Evolutionary conservation across 495 filamentous ascomycete species (phyloP).

Genomic region (Penicillium tannophilum): DNA sequence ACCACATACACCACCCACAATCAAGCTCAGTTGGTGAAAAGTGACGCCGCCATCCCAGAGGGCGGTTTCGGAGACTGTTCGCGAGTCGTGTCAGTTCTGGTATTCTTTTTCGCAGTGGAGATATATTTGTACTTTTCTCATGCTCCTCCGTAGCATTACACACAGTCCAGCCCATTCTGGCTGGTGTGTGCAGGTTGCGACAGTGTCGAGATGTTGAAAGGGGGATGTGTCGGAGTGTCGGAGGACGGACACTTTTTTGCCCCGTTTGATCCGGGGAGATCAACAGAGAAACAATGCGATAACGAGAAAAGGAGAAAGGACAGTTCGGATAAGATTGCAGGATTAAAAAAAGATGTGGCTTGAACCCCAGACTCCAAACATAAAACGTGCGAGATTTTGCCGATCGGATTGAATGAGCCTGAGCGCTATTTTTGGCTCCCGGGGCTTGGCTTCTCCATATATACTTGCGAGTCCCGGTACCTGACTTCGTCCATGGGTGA

Average conservation of each 20-base stretch:
- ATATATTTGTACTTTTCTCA: conserved; percentile 38
- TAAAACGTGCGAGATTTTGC: conserved; percentile 8
- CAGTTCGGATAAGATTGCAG: background rate
- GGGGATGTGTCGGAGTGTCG: background rate
- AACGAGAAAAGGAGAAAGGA: background rate
- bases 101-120: background rate
- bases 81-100: conserved; percentile 13
- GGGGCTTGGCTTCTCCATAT: background rate
- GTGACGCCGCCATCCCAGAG: conserved; percentile 52
- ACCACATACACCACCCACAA: conserved; percentile 51
- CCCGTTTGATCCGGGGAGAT: conserved; percentile 13
- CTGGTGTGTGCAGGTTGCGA: conserved; percentile 17
- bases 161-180: conserved; percentile 51
- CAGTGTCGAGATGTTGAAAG: conserved; percentile 12
- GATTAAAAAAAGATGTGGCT: background rate
- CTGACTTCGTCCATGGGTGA: no score
- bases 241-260: background rate
- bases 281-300: conserved; percentile 15
- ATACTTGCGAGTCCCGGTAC: background rate
- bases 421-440: background rate
- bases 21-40: conserved; percentile 51
- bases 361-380: background rate
- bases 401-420: conserved; percentile 8
- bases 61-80: conserved; percentile 41
- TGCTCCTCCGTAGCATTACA: conserved; percentile 53